phyloP scores from a whole-genome alignment of 2,329 filamentous ascomycete genomes.

The Aspergillus ochraceoroseus region DNA sequence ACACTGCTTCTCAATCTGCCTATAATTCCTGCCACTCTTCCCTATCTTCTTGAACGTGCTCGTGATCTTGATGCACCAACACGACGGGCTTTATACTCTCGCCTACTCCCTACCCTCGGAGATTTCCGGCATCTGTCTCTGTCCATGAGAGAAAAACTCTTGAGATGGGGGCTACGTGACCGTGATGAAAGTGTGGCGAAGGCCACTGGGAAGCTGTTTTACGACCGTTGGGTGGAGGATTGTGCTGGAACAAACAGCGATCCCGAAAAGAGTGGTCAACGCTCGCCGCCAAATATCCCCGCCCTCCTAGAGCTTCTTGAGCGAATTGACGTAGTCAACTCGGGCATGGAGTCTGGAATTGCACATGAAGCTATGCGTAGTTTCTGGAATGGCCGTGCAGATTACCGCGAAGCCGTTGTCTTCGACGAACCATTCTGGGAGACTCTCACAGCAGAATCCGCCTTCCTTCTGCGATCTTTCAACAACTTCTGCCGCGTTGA shows the following conservation, averaged over 20 bases:
- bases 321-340: conserved; percentile 87
- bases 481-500: conserved; percentile 84
- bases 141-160: conserved; percentile 88
- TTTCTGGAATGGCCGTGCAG: conserved; percentile 87
- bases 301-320: conserved; percentile 85
- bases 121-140: conserved; percentile 93
- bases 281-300: conserved; percentile 66
- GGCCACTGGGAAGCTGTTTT: conserved; percentile 82
- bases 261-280: conserved; percentile 48
- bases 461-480: conserved; percentile 86
- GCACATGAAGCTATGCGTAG: conserved; percentile 90
- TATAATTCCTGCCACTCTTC: conserved; percentile 73
- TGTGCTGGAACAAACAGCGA: conserved; percentile 67
- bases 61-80: conserved; percentile 83
- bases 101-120: conserved; percentile 78
- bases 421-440: conserved; percentile 48
- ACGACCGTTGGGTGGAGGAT: conserved; percentile 96
- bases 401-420: conserved; percentile 45
- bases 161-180: conserved; percentile 91
- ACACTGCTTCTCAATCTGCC: conserved; percentile 88
- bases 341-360: conserved; percentile 82
- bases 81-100: conserved; percentile 77
- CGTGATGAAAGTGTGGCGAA: conserved; percentile 92
- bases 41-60: conserved; percentile 83
- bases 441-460: conserved; percentile 64